Base-by-base conservation (phyloP, 371 early-diverging fungal species). In the Batkoa obscura region DNA sequence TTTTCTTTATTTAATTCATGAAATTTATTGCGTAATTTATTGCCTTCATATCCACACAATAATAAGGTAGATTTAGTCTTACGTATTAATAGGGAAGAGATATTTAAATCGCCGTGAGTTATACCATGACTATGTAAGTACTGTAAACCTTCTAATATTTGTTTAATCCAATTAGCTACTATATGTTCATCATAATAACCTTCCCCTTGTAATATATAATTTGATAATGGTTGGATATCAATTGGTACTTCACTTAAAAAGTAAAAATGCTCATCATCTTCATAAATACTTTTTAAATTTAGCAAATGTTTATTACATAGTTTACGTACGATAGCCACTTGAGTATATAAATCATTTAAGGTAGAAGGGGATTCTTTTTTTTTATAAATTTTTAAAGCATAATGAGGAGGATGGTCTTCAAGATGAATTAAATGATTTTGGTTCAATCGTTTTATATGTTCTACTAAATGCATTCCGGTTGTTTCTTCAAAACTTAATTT, bases 21-120 rank as follows among this genome's bases (percentile, higher is more conserved):
- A 10, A n/a, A n/a, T 42, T 10, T 10, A 42, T 10, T 42, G 10
- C 42, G 10, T 3, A 50, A 30, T 31, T 50, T 50, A 33, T 50
- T 50, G 10, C 50, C 50, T 37, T 50, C 50, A 33, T 50, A 50
- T 10, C 30, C 30, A n/a, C 36, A 50, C n/a, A 50, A 30, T n/a
- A 50, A 10, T 10, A 50, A 3, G 42, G n/a, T 10, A n/a, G 10
- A 10, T 31, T 50, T 5, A 3, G 9, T 50, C 4, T 10, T 3
- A 4, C 32, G 5, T 4, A 35, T 12, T 4, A 50, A 30, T 6
- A 50, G n/a, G 23, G 50, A 50, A 8, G 4, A 4, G 4, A 50
- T 4, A 35, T 50, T 10, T 12, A 50, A 15, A n/a, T 33, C 31
- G 4, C 23, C 50, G 15, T 50, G 50, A 33, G 50, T 37, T 3